These are phyloP conservation scores for Apiotrichum gracile DNA, from an alignment of 1,284 basidiomycete genomes.

Conservation along the genomic window DNA sequence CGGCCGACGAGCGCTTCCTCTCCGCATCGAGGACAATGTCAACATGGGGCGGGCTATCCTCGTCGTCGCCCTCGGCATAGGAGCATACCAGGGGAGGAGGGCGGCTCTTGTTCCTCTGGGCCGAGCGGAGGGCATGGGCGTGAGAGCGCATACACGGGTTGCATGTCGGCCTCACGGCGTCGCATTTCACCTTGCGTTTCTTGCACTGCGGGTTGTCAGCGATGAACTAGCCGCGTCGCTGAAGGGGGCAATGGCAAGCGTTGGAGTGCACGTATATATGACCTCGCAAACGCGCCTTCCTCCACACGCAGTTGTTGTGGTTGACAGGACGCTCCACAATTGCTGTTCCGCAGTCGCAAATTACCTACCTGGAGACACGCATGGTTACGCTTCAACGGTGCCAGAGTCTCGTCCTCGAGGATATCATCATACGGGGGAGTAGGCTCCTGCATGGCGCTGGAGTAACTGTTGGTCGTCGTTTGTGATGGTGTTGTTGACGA, in stretches of 20 bases:
- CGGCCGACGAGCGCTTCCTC: constrained; percentile 4
- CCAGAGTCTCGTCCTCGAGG: constrained; percentile 37
- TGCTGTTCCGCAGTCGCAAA: too few species aligned
- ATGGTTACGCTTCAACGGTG: constrained; percentile 42
- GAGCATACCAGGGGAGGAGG: constrained; percentile 31
- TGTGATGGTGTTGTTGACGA: not conserved
- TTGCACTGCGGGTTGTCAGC: constrained; percentile 31
- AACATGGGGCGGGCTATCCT: not conserved
- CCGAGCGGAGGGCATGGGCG: constrained; percentile 38
- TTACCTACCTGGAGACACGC: constrained; percentile 30
- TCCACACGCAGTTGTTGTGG: too few species aligned
- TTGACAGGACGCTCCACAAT: too few species aligned
- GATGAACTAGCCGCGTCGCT: constrained; percentile 1
- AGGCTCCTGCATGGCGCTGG: constrained; percentile 11
- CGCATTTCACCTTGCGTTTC: constrained; percentile 44
- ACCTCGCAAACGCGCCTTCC: too few species aligned
- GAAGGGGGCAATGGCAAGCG: not conserved
- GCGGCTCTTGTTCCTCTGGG: constrained; percentile 30
- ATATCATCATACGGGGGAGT: constrained; percentile 26
- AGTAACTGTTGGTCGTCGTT: not conserved
- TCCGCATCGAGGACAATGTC: constrained; percentile 2
- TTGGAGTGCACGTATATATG: too few species aligned
- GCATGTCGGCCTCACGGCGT: constrained; percentile 36
- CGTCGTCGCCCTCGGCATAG: constrained; percentile 31
- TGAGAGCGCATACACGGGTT: constrained; percentile 42